Percentiles rank a stretch among this genome's conserved stretches.
phyloP scores from a whole-genome alignment of 2,329 filamentous ascomycete genomes.

The Paecilomyces dactylethromorphus region DNA sequence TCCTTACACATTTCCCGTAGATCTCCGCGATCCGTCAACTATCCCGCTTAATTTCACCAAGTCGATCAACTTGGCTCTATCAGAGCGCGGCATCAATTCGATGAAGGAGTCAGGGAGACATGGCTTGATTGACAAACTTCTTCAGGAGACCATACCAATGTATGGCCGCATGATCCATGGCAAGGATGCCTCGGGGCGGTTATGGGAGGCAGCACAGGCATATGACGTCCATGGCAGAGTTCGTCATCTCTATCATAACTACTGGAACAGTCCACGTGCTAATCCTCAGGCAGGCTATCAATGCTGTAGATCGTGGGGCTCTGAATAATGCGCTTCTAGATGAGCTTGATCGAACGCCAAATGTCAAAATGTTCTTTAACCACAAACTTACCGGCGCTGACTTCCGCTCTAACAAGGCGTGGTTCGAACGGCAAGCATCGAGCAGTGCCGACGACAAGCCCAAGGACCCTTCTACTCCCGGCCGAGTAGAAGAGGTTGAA shows the following conservation, averaged over 20 bases:
- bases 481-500: constrained; percentile 65
- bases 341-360: constrained; percentile 73
- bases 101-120: constrained; percentile 64
- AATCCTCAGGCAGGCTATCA: constrained; percentile 56
- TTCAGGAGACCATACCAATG: constrained; percentile 83
- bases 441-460: constrained; percentile 18
- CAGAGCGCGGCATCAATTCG: constrained; percentile 86
- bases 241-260: constrained; percentile 22
- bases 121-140: constrained; percentile 64
- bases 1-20: constrained; percentile 40
- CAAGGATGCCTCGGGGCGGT: constrained; percentile 52
- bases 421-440: constrained; percentile 63
- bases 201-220: constrained; percentile 73
- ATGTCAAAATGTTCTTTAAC: constrained; percentile 87
- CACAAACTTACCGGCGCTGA: constrained; percentile 90
- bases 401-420: constrained; percentile 70
- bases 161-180: constrained; percentile 94
- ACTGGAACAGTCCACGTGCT: constrained; percentile 1
- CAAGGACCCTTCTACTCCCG: constrained; percentile 17
- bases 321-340: constrained; percentile 82
- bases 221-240: constrained; percentile 88
- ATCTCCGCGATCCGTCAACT: constrained; percentile 76
- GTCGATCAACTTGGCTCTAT: constrained; percentile 96
- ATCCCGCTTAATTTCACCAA: constrained; percentile 90
- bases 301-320: constrained; percentile 74